Percentiles rank a stretch among this genome's conserved stretches.
Evolutionary conservation across 1,284 basidiomycete species (phyloP).

Genomic region (Fomitopsis schrenkii): DNA sequence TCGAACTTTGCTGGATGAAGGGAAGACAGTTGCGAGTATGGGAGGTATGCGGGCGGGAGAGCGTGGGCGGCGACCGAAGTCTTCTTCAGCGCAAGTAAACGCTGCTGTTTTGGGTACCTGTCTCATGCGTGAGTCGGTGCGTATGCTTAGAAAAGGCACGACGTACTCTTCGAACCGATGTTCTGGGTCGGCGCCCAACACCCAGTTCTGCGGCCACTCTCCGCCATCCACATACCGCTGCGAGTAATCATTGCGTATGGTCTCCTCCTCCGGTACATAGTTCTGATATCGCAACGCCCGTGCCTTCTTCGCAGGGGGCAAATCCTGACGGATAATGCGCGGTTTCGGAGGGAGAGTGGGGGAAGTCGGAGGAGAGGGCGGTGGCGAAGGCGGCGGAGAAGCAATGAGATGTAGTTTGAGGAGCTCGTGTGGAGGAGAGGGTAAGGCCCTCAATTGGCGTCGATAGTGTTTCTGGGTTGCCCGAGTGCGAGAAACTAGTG

Average conservation of each 20-base stretch:
- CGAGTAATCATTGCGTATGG: conserved; percentile 92
- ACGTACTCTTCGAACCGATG: conserved; percentile 91
- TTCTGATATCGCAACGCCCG: conserved; percentile 64
- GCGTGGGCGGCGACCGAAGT: conserved; percentile 60
- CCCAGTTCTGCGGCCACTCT: conserved; percentile 89
- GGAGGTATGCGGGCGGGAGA: conserved; percentile 66
- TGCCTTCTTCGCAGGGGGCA: conserved; percentile 68
- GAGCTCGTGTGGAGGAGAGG: conserved; percentile 35
- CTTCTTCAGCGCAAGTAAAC: conserved; percentile 77
- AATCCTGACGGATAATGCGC: conserved; percentile 44
- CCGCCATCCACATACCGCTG: conserved; percentile 87
- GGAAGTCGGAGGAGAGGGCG: conserved; percentile 42
- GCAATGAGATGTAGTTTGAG: conserved; percentile 45
- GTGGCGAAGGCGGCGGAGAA: conserved; percentile 40
- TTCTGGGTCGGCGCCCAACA: conserved; percentile 81
- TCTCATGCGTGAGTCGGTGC: not conserved
- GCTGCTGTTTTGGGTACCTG: conserved; percentile 90
- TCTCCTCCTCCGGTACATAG: conserved; percentile 89
- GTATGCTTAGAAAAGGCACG: not conserved
- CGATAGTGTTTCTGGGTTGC: conserved; percentile 38
- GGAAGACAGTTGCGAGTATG: conserved; percentile 49
- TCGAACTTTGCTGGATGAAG: conserved; percentile 81
- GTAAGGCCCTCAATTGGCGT: conserved; percentile 33
- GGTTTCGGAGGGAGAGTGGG: conserved; percentile 35
- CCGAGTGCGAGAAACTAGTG: conserved; percentile 38